Conservation (phyloP, 2,329 filamentous ascomycete species). For the Ceratocystis ficicola region DNA sequence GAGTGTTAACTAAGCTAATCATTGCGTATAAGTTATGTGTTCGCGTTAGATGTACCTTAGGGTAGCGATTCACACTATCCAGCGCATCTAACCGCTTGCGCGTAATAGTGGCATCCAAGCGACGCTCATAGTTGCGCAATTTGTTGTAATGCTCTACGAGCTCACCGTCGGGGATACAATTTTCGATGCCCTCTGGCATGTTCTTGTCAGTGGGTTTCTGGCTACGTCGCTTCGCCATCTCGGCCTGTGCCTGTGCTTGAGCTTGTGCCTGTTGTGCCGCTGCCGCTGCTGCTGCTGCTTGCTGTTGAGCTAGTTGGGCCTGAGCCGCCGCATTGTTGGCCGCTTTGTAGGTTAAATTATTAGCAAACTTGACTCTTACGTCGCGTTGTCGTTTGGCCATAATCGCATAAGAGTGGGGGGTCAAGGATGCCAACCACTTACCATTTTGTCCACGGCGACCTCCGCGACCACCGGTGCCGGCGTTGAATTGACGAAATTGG, state of each 20-base stretch:
- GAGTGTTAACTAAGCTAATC: no score
- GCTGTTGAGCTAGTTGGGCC: slow-evolving; percentile 38
- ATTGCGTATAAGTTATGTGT: background rate
- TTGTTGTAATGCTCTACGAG: slow-evolving; percentile 71
- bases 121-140: slow-evolving; percentile 74
- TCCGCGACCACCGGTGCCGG: slow-evolving; percentile 12
- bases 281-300: slow-evolving; percentile 40
- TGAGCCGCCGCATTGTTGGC: slow-evolving; percentile 34
- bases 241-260: slow-evolving; percentile 41
- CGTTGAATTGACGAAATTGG: slow-evolving; percentile 22
- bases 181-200: slow-evolving; percentile 79
- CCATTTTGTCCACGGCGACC: slow-evolving; percentile 19
- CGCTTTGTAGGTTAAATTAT: background rate
- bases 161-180: slow-evolving; percentile 63
- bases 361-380: background rate
- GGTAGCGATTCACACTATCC: slow-evolving; percentile 62
- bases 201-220: slow-evolving; percentile 91
- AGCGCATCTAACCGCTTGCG: slow-evolving; percentile 85
- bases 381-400: no score
- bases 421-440: background rate
- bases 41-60: slow-evolving; percentile 43
- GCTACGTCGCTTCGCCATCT: slow-evolving; percentile 65
- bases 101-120: slow-evolving; percentile 83
- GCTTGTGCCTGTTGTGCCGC: slow-evolving; percentile 36
- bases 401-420: no score